Base-by-base conservation (phyloP, 75 land plant genomes). In the Pseudotsuga menziesii region DNA sequence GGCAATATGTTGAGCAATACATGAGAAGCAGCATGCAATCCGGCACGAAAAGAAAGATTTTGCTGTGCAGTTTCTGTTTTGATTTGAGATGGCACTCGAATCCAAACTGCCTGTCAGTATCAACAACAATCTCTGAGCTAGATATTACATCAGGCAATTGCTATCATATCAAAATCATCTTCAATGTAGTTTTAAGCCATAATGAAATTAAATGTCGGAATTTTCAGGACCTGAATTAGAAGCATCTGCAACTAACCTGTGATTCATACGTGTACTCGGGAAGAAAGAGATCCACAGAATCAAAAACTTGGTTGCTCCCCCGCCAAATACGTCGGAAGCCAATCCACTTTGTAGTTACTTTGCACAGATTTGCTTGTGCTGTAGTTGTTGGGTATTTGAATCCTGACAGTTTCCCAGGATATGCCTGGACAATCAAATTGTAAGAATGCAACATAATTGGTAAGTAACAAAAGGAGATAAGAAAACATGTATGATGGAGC, bases 11-110 rank as follows among this genome's bases (percentile, higher is more conserved):
- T 89, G 12, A 94, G 83, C 83, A 97, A 86, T 69, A 98, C 95
- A 86, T 97, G 99, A 70, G 79, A 88, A 76, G 99, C 98, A 71
- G 96, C 98, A 86, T 97, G 99, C 78, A 88, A 78, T 56, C 98
- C 99, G 35, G 88, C 92, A 54, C 92, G 93, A 75, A 92, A 92
- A 35, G 85, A 79, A 58, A 86, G 87, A 2, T 72, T 64, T 59
- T 72, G 36, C 25, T 58, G 61, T 83, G 89, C 92, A 60, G 91
- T 85, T 9, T 79, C 87, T 73, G 44, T 75, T 78, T 88, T 91
- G 39, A 93, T 73, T 61, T 83, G 76, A 64, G 87, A 84, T 1
- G 98, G 92, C 75, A 97, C 92, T 58, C 93, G 83, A 72, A 91
- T 86, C 99, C 99, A 97, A 66, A 89, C 98, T 57, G 99, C 99